These are phyloP conservation scores for Fraxinus albicans DNA, from an alignment of 305 asterid genomes.

Conservation along the genomic window DNA sequence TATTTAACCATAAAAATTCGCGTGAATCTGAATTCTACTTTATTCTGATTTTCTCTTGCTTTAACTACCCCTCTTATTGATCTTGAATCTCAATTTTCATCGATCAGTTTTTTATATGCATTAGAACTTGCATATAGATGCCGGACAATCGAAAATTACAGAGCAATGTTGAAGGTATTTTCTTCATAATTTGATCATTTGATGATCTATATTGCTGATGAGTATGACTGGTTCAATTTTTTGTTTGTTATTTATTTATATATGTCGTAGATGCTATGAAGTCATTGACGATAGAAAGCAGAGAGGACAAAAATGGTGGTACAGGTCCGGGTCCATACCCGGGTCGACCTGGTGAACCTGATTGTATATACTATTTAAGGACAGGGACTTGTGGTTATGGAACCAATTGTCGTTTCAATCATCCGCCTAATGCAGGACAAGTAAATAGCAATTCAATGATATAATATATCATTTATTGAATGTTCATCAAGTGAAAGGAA, in stretches of 20 bases:
- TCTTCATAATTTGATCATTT: constrained; percentile 2
- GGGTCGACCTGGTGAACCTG: constrained; percentile 58
- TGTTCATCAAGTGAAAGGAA: constrained; percentile 5
- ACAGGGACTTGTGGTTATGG: constrained; percentile 70
- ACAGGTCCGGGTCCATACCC: constrained; percentile 37
- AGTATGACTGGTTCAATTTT: constrained; percentile 17
- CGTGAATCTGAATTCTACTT: constrained; percentile 31
- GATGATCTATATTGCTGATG: constrained; percentile 20
- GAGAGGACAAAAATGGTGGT: constrained; percentile 24
- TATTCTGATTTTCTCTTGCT: not conserved
- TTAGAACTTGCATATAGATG: constrained; percentile 24
- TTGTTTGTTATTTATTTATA: not conserved
- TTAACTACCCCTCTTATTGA: not conserved
- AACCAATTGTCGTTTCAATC: constrained; percentile 53
- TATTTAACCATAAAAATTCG: constrained; percentile 29
- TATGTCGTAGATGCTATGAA: constrained; percentile 34
- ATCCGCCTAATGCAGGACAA: constrained; percentile 41
- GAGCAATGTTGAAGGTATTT: constrained; percentile 44
- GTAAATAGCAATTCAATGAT: constrained; percentile 16
- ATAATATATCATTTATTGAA: not conserved
- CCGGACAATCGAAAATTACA: constrained; percentile 26
- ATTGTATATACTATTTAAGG: constrained; percentile 57
- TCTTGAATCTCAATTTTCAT: constrained; percentile 1
- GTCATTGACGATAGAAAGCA: constrained; percentile 38
- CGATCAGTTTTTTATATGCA: constrained; percentile 26